Base-by-base conservation (phyloP, 768 basidiomycete species). In the Tylopilus intermedius region DNA sequence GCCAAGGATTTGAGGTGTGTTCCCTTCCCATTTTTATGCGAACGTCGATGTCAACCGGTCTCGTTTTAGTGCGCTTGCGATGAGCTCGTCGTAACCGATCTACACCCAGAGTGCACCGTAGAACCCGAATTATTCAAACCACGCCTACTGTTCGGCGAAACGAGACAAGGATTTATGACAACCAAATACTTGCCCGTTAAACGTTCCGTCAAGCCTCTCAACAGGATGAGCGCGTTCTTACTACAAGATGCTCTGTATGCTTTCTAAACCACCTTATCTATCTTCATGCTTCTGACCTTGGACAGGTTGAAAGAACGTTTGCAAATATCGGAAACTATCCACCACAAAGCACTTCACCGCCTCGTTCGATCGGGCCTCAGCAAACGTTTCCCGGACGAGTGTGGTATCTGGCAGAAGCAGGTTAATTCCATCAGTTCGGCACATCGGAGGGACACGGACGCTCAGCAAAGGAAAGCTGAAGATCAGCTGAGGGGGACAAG, bases 1-100 rank as follows among this genome's bases (percentile, higher is more conserved):
- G 72, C 22, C 65, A 65, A n/a, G 81, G 79, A 7, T 81, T 82
- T 55, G 66, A 63, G 51, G 81, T 78, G 53, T 21, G 68, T 55
- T 21, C 2, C 10, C 15, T 38, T 8, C 1, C 5, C 13, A 15
- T 18, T 33, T 1, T 21, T 15, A 35, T 42, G 1, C 5, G 7
- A 10, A 18, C 6, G 26, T 30, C 2, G 6, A 33, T 5, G 5
- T 37, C 14, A 33, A 15, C 10, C 29, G 5, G 6, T 24, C 21
- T 14, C 39, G 11, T 38, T 10, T 21, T 26, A 62, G 65, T 56
- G 58, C 26, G 26, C 47, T 14, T 60, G 58, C 22, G 67, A 67
- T 47, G 50, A 62, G 14, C 58, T 63, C 11, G 15, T 50, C 11
- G 42, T 56, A 24, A 18, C 39, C 4, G 56, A 61, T n/a, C 38